phyloP scores from a whole-genome alignment of 2,329 filamentous ascomycete species.

The Talaromyces verruculosus region DNA sequence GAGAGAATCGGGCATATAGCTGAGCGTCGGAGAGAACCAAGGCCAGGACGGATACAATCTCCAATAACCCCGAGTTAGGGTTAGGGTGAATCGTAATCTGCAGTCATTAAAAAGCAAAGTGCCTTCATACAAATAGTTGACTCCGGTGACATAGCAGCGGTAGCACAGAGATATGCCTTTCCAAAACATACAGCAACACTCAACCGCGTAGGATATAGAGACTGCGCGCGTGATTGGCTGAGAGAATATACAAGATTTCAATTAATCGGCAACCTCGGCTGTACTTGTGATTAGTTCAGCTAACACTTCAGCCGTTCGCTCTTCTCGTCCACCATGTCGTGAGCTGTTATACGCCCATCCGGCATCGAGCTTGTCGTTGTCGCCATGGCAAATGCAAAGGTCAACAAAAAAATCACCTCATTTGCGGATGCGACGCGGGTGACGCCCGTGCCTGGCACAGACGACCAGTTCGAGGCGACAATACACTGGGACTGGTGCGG shows the following conservation, averaged over 20 bases:
- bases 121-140: not conserved
- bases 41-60: not conserved
- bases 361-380: not conserved
- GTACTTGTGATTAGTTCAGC: too few relatives aligned
- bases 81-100: too few relatives aligned
- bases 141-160: not conserved
- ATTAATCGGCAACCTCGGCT: not conserved
- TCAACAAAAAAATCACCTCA: conserved; percentile 7
- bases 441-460: conserved; percentile 12
- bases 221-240: not conserved
- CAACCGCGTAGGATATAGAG: not conserved
- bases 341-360: not conserved
- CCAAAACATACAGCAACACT: not conserved
- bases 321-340: not conserved
- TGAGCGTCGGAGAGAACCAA: not conserved
- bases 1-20: too few relatives aligned
- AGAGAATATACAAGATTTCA: not conserved
- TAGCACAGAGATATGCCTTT: not conserved
- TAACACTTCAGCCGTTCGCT: not conserved
- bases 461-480: conserved; percentile 17
- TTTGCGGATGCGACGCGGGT: conserved; percentile 18
- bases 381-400: conserved; percentile 7
- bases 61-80: not conserved
- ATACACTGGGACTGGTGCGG: conserved; percentile 20
- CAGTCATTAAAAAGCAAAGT: too few relatives aligned